Base-by-base conservation (phyloP, 2,329 filamentous ascomycete species). In the Fusarium sulawesiense region DNA sequence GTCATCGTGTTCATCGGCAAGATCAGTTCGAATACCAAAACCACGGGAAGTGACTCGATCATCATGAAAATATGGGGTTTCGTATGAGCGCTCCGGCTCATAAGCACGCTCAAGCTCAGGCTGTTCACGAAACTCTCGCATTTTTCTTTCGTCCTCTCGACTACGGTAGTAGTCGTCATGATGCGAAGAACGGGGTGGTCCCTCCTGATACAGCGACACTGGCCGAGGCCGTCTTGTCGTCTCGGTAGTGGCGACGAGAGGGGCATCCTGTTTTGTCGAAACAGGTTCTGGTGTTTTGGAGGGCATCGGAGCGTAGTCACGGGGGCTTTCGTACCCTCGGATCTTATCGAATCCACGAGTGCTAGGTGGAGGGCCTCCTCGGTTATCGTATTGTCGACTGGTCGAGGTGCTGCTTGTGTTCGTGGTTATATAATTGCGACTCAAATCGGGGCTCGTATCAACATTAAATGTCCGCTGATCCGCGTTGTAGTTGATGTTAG, bases 271-370 rank as follows among this genome's bases (percentile, higher is more conserved):
- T 23, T 56, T 76, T 70, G 21, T 72, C 46, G 69, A 41, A n/a
- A 64, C 71, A 14, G 80, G 73, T 25, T 82, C 78, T 6, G 81
- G 80, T 7, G 80, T 76, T 16, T 79, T 75, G 6, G 83, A 80
- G n/a, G 78, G 82, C 27, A 80, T 73, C 10, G 84, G 82, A 1
- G 83, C 82, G 16, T 85, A 79, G 8, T 80, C 76, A 11, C 77
- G 71, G 42, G 85, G 80, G 37, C 87, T 85, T 66, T 87, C 88
- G 9, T 67, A 73, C 34, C 80, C 48, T 60, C 86, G 87, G 68
- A 92, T 87, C 79, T 88, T 92, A 72, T 93, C 91, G 68, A 93
- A 88, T 1, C 90, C 91, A 71, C 91, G 84, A 5, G 89, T 92
- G 7, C 89, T 88, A 7, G 90, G 90, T 12, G 92, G 92, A 4